A percentile compares a stretch with the other conserved stretches of the same genome.
Evolutionary conservation across 345 rosid genomes (phyloP).

Genomic region (Bruguiera parviflora): DNA sequence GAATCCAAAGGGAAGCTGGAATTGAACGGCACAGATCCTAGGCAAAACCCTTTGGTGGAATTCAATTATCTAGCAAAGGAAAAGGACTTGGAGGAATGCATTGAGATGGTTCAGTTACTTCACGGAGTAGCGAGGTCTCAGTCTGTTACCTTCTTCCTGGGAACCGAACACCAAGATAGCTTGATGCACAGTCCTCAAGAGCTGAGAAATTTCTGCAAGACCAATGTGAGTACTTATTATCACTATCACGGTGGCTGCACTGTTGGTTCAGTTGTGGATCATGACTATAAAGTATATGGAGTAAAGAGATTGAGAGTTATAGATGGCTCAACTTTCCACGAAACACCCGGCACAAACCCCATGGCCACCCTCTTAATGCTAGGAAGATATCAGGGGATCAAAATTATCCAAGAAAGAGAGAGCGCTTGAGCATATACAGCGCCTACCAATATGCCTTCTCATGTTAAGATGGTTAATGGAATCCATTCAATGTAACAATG

Average conservation of each 20-base stretch:
- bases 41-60: conserved; percentile 52
- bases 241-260: not conserved
- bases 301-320: not conserved
- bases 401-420: not conserved
- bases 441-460: conserved; percentile 1
- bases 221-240: not conserved
- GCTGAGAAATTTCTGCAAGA: conserved; percentile 1
- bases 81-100: conserved; percentile 45
- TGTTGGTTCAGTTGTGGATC: not conserved
- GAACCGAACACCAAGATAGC: conserved; percentile 27
- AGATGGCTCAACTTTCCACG: conserved; percentile 3
- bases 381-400: conserved; percentile 6
- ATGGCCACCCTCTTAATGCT: conserved; percentile 11
- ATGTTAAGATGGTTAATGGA: not conserved
- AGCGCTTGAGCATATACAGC: too few relatives aligned
- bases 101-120: conserved; percentile 48
- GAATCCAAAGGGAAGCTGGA: conserved; percentile 59
- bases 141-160: conserved; percentile 39
- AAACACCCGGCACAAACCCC: conserved; percentile 6
- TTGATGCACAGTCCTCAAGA: conserved; percentile 28
- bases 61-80: conserved; percentile 55
- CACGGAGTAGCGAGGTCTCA: conserved; percentile 45
- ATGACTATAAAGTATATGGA: not conserved
- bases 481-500: not conserved
- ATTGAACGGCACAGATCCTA: conserved; percentile 41